Base-by-base conservation (phyloP, 2,329 filamentous ascomycete species). In the Penicillium sp. region DNA sequence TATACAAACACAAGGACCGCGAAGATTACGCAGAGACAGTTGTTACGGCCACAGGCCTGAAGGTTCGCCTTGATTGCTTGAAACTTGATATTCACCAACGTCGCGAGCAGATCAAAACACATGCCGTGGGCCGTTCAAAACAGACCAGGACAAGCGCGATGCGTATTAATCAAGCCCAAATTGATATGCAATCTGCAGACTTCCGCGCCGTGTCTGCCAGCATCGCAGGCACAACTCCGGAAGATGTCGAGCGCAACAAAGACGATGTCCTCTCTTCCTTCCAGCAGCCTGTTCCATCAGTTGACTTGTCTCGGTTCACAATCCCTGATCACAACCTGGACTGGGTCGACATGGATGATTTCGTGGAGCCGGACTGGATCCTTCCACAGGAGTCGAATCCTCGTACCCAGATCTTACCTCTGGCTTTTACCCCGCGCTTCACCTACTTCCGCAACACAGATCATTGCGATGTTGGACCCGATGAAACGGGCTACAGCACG, bases 331-430 rank as follows among this genome's bases (percentile, higher is more conserved):
- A 95, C 53, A 94, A 99, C 69, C 87, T 92, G 65, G 92, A 88
- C 54, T 99, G 94, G 94, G 92, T 99, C 61, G 94, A 99, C 69
- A 97, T 99, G 92, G 94, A 99, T 70, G 94, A 99, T 72, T 99
- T 99, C 75, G 92, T 99, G 31, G 94, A 99, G 73, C 79, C 99
- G 23, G 95, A 97, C 71, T 97, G 93, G 93, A 92, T 96, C 53
- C 77, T 97, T 25, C 93, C 93, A 0, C 89, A 91, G 15, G 91
- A 96, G 69, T 86, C 89, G 33, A 95, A 96, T 64, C 92, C 93
- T 0, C 89, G 95, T 64, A 97, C 93, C 0, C 92, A 94, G 73
- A 99, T 99, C 45, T 76, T 99, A 53, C 95, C 95, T 0, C 82
- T 99, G 9, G 92, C 90, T 0, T 97, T 88, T 68, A 91, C 93